phyloP scores from a whole-genome alignment of 306 rosid species.

The Comarum palustre region DNA sequence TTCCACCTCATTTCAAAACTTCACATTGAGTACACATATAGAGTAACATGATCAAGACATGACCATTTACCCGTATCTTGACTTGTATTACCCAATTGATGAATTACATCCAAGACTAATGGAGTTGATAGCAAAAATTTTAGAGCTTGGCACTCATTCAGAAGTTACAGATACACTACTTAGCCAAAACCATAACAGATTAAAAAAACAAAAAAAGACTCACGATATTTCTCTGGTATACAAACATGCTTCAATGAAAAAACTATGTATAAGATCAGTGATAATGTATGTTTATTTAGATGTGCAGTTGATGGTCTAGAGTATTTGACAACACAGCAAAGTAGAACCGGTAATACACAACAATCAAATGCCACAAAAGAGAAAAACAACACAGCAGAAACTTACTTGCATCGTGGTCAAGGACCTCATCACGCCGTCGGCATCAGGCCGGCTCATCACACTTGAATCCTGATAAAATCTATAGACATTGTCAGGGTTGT shows the following conservation, averaged over 20 bases:
- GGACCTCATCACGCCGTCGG: conserved; percentile 58
- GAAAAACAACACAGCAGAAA: conserved; percentile 7
- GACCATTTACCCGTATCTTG: background rate
- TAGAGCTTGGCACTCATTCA: background rate
- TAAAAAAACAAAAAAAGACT: no score
- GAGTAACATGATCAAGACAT: background rate
- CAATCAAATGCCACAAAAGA: background rate
- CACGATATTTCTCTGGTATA: no score
- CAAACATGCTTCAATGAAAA: no score
- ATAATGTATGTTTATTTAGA: background rate
- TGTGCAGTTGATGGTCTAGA: background rate
- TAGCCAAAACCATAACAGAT: background rate
- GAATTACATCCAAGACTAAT: background rate
- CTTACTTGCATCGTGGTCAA: conserved; percentile 83
- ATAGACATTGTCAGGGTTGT: conserved; percentile 57
- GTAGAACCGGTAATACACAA: background rate
- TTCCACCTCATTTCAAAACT: background rate
- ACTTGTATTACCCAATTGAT: background rate
- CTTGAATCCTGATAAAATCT: conserved; percentile 77
- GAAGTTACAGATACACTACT: background rate
- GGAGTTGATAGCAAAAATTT: background rate
- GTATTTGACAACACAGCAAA: background rate
- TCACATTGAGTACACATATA: background rate
- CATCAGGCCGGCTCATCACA: conserved; percentile 65
- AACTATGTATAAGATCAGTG: conserved; percentile 1